A percentile compares a stretch with the other conserved stretches of the same genome.
Evolutionary conservation across 495 filamentous ascomycete genomes (phyloP).

Genomic region (Bombardia bombarda): DNA sequence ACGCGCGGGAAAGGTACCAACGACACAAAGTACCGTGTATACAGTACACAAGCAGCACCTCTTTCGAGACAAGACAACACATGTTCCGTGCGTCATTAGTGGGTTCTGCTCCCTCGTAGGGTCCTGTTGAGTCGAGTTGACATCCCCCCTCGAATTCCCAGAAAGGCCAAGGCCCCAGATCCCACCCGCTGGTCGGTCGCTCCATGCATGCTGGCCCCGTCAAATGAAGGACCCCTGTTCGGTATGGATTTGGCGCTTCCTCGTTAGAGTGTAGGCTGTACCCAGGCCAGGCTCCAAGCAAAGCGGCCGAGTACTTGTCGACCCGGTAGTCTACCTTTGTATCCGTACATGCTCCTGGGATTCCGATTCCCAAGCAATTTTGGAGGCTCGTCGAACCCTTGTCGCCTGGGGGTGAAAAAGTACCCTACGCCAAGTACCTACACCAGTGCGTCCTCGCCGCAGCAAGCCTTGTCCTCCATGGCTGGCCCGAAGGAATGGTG

Average conservation of each 20-base stretch:
- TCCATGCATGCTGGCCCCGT: not conserved
- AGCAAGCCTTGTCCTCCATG: conserved; percentile 1
- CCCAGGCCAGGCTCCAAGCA: conserved; percentile 15
- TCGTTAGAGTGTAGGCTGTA: conserved; percentile 7
- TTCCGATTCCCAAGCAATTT: not conserved
- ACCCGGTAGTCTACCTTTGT: not conserved
- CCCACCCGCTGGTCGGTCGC: not conserved
- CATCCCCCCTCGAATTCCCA: not conserved
- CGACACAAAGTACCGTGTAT: not conserved
- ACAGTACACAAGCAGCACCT: not conserved
- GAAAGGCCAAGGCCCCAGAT: not conserved
- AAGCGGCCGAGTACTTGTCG: conserved; percentile 6
- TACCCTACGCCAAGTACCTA: not conserved
- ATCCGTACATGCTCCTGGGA: not conserved
- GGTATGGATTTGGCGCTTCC: too few species aligned
- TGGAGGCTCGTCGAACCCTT: conserved; percentile 3
- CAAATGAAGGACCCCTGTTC: conserved; percentile 1
- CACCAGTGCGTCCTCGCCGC: not conserved
- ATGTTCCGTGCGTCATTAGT: conserved; percentile 5
- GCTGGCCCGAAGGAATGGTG: not conserved
- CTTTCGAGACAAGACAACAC: not conserved
- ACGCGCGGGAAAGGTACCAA: not conserved
- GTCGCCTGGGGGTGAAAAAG: conserved; percentile 4
- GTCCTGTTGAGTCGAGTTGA: too few species aligned
- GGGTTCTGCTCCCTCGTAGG: not conserved